Percentiles rank a stretch among this genome's conserved stretches.
phyloP scores from a whole-genome alignment of 106 monocot genomes.

The Xerophyta viscosa region DNA sequence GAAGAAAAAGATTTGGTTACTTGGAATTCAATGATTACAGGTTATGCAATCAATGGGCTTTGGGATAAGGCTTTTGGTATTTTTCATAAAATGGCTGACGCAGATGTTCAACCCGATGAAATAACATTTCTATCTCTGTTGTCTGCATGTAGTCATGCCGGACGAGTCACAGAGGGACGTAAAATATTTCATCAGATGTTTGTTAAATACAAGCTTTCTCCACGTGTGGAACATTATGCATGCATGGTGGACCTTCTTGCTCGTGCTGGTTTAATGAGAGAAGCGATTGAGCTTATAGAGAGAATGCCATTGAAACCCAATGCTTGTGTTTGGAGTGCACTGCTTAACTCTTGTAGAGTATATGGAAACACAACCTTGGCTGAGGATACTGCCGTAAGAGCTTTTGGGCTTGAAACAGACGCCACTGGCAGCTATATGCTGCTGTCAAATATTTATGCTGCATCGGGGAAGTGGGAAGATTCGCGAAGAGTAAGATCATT shows the following conservation, averaged over 20 bases:
- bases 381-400: conserved; percentile 12
- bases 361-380: conserved; percentile 23
- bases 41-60: conserved; percentile 31
- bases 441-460: conserved; percentile 47
- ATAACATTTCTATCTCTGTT: conserved; percentile 46
- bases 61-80: conserved; percentile 26
- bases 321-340: conserved; percentile 49
- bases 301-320: conserved; percentile 58
- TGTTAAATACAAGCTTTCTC: conserved; percentile 17
- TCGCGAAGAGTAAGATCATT: conserved; percentile 33
- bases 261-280: conserved; percentile 42
- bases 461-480: conserved; percentile 36
- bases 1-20: conserved; percentile 31
- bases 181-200: conserved; percentile 39
- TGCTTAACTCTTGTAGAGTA: conserved; percentile 55
- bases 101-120: conserved; percentile 34
- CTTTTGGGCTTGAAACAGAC: conserved; percentile 21
- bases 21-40: conserved; percentile 44
- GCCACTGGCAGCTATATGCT: conserved; percentile 33
- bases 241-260: conserved; percentile 76
- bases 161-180: conserved; percentile 35
- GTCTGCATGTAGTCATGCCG: conserved; percentile 58
- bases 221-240: conserved; percentile 64
- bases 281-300: conserved; percentile 31
- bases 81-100: conserved; percentile 31